These are phyloP conservation scores for Porcisia hertigi DNA, from an alignment of 208 protist species.

Conservation along the genomic window DNA sequence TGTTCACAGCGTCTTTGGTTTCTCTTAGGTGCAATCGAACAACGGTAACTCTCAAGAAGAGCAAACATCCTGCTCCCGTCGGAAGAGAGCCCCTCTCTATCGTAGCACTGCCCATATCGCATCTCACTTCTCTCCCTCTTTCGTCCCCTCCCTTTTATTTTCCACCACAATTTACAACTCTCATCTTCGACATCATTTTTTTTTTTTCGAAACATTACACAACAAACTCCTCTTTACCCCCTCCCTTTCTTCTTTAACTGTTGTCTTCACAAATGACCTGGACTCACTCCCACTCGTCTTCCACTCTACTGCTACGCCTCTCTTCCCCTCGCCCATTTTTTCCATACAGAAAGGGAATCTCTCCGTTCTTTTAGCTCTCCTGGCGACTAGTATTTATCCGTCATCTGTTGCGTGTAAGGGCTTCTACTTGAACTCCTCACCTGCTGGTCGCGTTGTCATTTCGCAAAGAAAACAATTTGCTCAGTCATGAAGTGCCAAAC, in stretches of 20 bases:
- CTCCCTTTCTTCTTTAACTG: background rate
- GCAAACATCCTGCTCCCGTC: background rate
- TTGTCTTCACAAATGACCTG: background rate
- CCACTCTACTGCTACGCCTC: background rate
- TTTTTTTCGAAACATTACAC: background rate
- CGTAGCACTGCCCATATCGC: background rate
- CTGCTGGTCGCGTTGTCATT: slow-evolving; percentile 9
- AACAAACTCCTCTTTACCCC: background rate
- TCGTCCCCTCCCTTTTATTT: background rate
- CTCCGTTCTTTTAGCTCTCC: background rate
- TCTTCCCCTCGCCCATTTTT: background rate
- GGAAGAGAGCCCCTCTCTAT: background rate
- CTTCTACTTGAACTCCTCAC: background rate
- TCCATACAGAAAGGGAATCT: background rate
- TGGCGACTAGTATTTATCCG: background rate
- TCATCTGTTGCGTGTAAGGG: background rate
- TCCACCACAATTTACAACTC: background rate
- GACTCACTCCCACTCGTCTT: background rate
- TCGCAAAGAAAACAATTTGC: slow-evolving; percentile 2
- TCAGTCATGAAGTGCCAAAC: slow-evolving; percentile 26
- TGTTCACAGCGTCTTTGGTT: background rate
- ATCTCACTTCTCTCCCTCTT: background rate
- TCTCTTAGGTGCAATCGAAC: background rate
- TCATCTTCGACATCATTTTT: background rate
- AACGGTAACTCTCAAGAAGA: background rate